phyloP scores from a whole-genome alignment of 2,329 filamentous ascomycete species.

The Tolypocladium ophioglossoides region DNA sequence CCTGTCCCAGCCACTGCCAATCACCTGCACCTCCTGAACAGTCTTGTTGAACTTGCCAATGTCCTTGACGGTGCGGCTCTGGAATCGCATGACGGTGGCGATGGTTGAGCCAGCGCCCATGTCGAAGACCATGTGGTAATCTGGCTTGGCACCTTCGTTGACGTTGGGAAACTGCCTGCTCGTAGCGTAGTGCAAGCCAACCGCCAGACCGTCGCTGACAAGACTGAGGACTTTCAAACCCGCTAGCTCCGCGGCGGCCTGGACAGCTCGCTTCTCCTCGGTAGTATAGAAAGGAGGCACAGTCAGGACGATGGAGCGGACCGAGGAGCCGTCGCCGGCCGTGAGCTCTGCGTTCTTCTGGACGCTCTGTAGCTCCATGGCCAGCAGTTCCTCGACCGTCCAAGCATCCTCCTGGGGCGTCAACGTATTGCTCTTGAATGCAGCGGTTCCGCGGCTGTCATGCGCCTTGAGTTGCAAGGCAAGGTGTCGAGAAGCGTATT shows the following conservation, averaged over 20 bases:
- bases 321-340: conserved; percentile 61
- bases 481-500: conserved; percentile 69
- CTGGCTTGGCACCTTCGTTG: conserved; percentile 72
- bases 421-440: conserved; percentile 70
- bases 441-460: conserved; percentile 54
- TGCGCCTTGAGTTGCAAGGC: conserved; percentile 58
- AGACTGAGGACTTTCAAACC: conserved; percentile 77
- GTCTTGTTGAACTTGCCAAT: conserved; percentile 92
- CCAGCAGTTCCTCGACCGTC: conserved; percentile 85
- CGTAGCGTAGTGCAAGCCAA: conserved; percentile 92
- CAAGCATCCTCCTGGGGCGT: conserved; percentile 50
- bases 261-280: conserved; percentile 80
- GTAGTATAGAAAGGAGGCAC: conserved; percentile 82
- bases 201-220: conserved; percentile 81
- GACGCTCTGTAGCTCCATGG: conserved; percentile 92
- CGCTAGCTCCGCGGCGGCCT: conserved; percentile 76
- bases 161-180: conserved; percentile 79
- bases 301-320: conserved; percentile 80
- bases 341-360: conserved; percentile 77
- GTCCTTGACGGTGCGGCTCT: conserved; percentile 82
- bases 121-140: conserved; percentile 89
- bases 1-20: conserved; percentile 81
- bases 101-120: conserved; percentile 96
- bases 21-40: conserved; percentile 82
- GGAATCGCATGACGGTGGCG: conserved; percentile 81